Evolutionary conservation across 257 asterid genomes (phyloP).

Genomic region (Solanum paucissectum): DNA sequence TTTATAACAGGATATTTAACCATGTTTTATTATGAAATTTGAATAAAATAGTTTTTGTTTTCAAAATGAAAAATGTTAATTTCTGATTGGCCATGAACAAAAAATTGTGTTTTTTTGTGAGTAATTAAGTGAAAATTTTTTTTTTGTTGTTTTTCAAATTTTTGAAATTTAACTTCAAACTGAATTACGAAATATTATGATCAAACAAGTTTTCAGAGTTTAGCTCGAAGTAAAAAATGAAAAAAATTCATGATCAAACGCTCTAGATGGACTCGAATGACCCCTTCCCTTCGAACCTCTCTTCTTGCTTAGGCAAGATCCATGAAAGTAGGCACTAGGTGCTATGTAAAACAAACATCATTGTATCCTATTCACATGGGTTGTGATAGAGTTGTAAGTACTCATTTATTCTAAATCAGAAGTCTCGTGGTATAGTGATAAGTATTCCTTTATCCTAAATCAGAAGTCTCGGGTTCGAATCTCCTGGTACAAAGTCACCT

Average conservation of each 20-base stretch:
- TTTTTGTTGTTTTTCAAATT: no score
- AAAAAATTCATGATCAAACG: neutral
- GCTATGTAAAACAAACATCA: neutral
- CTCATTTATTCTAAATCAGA: no score
- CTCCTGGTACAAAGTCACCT: rapidly evolving
- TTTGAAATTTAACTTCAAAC: neutral
- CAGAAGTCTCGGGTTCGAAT: rapidly evolving
- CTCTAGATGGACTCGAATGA: neutral
- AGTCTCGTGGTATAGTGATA: no score
- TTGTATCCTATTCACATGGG: neutral
- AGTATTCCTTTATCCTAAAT: no score
- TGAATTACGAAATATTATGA: no score
- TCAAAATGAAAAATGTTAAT: no score
- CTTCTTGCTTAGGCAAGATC: neutral
- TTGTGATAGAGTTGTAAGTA: no score
- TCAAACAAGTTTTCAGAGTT: neutral
- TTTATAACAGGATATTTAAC: neutral
- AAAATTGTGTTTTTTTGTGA: neutral
- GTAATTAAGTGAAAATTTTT: neutral
- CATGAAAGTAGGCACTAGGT: constrained; percentile 2
- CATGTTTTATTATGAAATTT: no score
- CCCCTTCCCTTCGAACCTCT: neutral
- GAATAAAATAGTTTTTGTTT: no score
- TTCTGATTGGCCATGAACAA: neutral
- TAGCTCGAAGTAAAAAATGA: rapidly evolving